Conservation (phyloP, 768 basidiomycete species). For the Pisolithus tinctorius region DNA sequence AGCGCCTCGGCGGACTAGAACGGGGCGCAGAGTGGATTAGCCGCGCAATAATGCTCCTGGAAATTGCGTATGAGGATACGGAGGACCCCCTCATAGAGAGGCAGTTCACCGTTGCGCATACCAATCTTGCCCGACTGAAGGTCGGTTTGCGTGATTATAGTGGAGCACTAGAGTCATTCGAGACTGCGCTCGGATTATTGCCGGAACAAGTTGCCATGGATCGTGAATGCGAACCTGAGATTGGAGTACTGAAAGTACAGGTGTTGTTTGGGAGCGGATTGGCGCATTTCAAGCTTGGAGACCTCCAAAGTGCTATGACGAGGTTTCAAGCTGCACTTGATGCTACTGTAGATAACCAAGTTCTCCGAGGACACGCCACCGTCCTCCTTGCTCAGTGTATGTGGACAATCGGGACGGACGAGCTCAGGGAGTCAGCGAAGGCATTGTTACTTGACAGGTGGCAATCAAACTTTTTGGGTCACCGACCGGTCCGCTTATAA, state of each 20-base stretch:
- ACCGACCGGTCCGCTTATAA: constrained; percentile 10
- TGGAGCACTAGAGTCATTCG: constrained; percentile 62
- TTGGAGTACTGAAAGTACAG: constrained; percentile 47
- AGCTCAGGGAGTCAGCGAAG: constrained; percentile 73
- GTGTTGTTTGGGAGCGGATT: constrained; percentile 67
- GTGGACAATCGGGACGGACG: constrained; percentile 76
- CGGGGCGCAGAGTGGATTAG: constrained; percentile 51
- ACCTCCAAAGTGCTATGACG: constrained; percentile 56
- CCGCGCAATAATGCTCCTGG: constrained; percentile 66
- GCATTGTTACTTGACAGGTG: constrained; percentile 78
- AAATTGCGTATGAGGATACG: constrained; percentile 79
- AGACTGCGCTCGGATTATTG: constrained; percentile 66
- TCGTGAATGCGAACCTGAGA: constrained; percentile 27
- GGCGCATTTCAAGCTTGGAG: constrained; percentile 57
- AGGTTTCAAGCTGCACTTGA: constrained; percentile 63
- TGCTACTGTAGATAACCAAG: constrained; percentile 40
- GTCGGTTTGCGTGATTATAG: constrained; percentile 54
- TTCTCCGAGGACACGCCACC: constrained; percentile 58
- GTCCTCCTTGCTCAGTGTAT: constrained; percentile 81
- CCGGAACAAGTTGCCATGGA: constrained; percentile 25
- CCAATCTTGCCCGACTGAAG: constrained; percentile 72
- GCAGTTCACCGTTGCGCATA: constrained; percentile 75
- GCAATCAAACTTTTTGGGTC: background rate
- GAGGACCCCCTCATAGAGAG: constrained; percentile 76
- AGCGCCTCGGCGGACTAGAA: constrained; percentile 67